Conservation (phyloP, 306 rosid genomes). For the Rosa rugosa region DNA sequence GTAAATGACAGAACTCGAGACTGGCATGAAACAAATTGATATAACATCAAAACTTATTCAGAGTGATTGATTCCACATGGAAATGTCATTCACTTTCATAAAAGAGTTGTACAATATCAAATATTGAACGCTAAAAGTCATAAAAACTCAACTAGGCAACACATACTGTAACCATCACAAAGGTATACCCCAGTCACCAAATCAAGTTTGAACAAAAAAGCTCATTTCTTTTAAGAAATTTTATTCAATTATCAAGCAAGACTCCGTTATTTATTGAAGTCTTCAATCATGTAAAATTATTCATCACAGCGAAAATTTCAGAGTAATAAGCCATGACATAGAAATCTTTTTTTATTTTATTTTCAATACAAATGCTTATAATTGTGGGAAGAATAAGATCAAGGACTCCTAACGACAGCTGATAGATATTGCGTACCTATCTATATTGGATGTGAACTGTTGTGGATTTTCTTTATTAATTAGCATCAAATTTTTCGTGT, state of each 20-base stretch:
- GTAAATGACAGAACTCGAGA: not conserved
- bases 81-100: not conserved
- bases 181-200: not conserved
- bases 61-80: not conserved
- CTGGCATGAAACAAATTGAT: not conserved
- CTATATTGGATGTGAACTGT: constrained; percentile 27
- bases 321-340: not conserved
- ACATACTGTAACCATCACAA: not conserved
- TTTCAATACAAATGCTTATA: not conserved
- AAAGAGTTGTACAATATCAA: not conserved
- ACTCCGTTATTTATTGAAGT: not conserved
- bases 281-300: not conserved
- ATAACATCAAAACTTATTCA: not conserved
- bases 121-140: not conserved
- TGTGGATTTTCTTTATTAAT: constrained; percentile 27
- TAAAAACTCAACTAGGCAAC: not conserved
- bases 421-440: constrained; percentile 38
- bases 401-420: not conserved
- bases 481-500: constrained; percentile 32
- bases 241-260: not conserved
- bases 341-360: not conserved
- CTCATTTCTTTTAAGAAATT: not conserved
- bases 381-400: constrained; percentile 14
- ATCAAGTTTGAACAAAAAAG: not conserved
- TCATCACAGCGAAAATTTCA: not conserved